Evolutionary conservation across 768 basidiomycete genomes (phyloP), one percentile per base, ranked within the genome.

Genomic region (Crepidotus variabilis): DNA sequence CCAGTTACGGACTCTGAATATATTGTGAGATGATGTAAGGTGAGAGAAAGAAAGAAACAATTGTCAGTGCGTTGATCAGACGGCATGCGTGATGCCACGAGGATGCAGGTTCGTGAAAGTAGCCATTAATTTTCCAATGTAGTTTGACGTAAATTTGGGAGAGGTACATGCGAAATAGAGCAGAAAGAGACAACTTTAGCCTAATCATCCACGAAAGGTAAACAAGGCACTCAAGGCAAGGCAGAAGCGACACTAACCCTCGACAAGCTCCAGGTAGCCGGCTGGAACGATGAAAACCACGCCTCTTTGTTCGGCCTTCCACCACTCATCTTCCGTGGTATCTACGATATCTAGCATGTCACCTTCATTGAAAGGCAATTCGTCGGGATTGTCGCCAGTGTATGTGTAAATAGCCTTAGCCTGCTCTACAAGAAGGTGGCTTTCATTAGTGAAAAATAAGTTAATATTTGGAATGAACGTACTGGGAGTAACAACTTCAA

Each of bases 301-400:
- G 20, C 96, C 96, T 49, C 81, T 85, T 65, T 83, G 82, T 74
- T 98, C 95, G 36, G 88, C 89, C 76, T 95, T 98, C 92, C 92
- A 98, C 97, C 97, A 98, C 64, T 92, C 90, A 52, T 75, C 78
- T 62, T 98, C 97, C 53, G 81, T 81, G 48, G 72, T 82, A 66
- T 99, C 97, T 56, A 98, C 80, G 60, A 99, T 85, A 7, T 77
- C 77, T 36, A 98, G 72, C 33, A 72, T 68, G 55, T 96, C 91
- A 57, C 91, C 94, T 72, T 93, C 93, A 6, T 72, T 72, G 67
- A 98, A 92, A 0, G 90, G 77, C n/a, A 95, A 76, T 67, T 98
- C 94, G 61, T 98, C 94, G 14, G 83, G 64, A 57, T 82, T 87
- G 45, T 71, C 69, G 22, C 85, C 86, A 5, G 76, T 72, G 66